Evolutionary conservation across 306 rosid genomes (phyloP).

Genomic region (Trifolium subterraneum): DNA sequence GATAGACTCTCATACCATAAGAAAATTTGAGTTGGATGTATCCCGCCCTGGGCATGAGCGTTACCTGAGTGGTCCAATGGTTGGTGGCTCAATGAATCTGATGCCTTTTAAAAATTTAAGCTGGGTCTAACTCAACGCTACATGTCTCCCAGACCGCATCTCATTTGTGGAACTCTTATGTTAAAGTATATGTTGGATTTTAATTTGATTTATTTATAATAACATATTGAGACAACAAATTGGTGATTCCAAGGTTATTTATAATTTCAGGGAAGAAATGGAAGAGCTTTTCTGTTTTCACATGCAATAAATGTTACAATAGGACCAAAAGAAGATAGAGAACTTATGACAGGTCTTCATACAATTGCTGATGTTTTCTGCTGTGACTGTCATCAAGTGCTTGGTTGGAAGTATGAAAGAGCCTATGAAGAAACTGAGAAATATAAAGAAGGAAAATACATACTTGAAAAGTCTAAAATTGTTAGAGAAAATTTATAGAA

Average conservation of each 20-base stretch:
- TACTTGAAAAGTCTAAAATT: slow-evolving; percentile 52
- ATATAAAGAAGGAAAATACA: slow-evolving; percentile 53
- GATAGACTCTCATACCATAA: no score
- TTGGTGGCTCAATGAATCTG: no score
- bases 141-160: no score
- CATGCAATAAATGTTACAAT: slow-evolving; percentile 47
- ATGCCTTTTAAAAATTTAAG: no score
- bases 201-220: background rate
- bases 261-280: slow-evolving; percentile 66
- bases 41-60: no score
- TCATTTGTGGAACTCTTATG: no score
- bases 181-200: no score
- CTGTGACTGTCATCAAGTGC: slow-evolving; percentile 54
- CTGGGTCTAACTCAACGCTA: no score
- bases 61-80: no score
- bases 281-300: slow-evolving; percentile 69
- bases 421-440: slow-evolving; percentile 60
- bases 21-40: background rate
- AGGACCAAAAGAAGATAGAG: slow-evolving; percentile 54
- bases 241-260: background rate
- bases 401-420: slow-evolving; percentile 74
- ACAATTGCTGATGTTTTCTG: slow-evolving; percentile 62
- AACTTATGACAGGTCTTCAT: slow-evolving; percentile 61
- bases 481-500: slow-evolving; percentile 36
- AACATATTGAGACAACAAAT: background rate